Base-by-base conservation (phyloP, 2,329 filamentous ascomycete genomes). In the Diplodia seriata region DNA sequence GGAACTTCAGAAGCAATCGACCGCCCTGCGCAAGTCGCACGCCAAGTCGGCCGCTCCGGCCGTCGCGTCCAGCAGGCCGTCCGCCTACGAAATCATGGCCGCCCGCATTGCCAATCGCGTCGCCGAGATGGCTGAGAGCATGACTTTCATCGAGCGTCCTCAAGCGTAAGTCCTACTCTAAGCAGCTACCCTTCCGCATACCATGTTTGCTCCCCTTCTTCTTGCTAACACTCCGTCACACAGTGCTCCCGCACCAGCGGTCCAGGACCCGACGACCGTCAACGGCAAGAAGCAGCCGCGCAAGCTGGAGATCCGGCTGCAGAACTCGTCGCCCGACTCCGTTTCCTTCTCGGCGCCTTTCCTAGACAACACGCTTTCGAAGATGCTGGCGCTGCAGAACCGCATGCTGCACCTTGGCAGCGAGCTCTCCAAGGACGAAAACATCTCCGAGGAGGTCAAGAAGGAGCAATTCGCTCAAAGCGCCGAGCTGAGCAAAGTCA, bases 41-140 rank as follows among this genome's bases (percentile, higher is more conserved):
- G 63, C 63, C 26, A 66, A 62, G 23, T 67, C 64, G 5, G 51
- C 68, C 50, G 64, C 64, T 4, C 68, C 66, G 18, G 50, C 59
- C 14, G 18, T 63, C 11, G 59, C 64, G 14, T 36, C 50, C 18
- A 38, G 31, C 43, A 55, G 54, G 55, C 73, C 79, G 49, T 83
- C 81, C 40, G 81, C 83, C 43, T 84, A 84, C 75, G 80, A 80
- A 55, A 84, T 84, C 74, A 84, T 85, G 82, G 82, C 81, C 9
- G 79, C 77, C 54, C 72, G 83, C 51, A 83, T 85, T 69, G 81
- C 82, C 53, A 85, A 84, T 73, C 77, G 83, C 55, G 82, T 85
- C 14, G 83, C 81, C 6, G 83, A 85, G 71, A 83, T 85, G 81
- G 83, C 83, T 8, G 83, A 85, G 75, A 84, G 82, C 75, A 82